Evolutionary conservation across 345 rosid genomes (phyloP), one percentile per base, ranked within the genome.

Genomic region (Psidium friedrichsthalianum): DNA sequence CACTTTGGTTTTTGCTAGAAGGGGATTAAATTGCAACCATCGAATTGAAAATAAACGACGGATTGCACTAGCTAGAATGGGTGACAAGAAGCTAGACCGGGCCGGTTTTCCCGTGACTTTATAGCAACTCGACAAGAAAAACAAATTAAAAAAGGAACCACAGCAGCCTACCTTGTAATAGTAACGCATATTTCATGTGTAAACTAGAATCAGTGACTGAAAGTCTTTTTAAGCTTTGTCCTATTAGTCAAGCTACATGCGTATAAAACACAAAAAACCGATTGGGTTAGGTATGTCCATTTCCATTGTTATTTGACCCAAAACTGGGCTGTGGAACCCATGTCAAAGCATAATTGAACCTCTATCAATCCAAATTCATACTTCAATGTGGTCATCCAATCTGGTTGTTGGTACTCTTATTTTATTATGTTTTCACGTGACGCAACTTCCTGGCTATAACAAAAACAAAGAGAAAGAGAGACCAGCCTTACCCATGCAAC

Each of bases 401-500:
- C 78, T 69, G 78, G 24, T 16, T 5, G 1, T 69, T 36, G 47
- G 44, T 32, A 36, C 47, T 16, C 78, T 69, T 32, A 32, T 69
- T 64, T 8, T 32, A 69, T 32, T 15, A 36, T 69, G 78, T 8
- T 69, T 69, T 64, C 78, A 16, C 14, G 36, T 82, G 29, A 53
- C 20, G n/a, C 52, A 6, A 25, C 82, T 51, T 25, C 9, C 58
- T 56, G 7, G 58, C 24, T 20, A 64, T 5, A 78, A 51, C 42
- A 25, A 42, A 51, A 32, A 44, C n/a, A 59, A 81, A 36, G n/a
- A 82, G 29, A 40, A 52, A 52, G 78, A n/a, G 16, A 55, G 47
- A 74, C 32, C 47, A 51, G 32, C 84, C 80, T 90, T 92, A 97
- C 99, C 99, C 99, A 97, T 86, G 98, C 91, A 25, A 96, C 95